Evolutionary conservation across 75 land plant species (phyloP).

Genomic region (Pinus taeda): DNA sequence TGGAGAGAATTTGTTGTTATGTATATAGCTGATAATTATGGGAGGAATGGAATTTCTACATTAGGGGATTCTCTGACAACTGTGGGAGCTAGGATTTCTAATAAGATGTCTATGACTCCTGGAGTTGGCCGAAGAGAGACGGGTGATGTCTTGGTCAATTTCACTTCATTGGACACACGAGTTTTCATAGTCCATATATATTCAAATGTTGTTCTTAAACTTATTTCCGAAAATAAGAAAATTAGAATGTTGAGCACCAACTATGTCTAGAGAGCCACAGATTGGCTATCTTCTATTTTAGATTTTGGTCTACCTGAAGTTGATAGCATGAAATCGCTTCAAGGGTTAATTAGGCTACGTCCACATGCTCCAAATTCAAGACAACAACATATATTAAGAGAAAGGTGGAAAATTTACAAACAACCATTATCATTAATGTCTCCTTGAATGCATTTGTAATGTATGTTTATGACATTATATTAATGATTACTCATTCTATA

Average conservation of each 20-base stretch:
- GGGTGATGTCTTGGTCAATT: slow-evolving; percentile 12
- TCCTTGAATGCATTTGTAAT: slow-evolving; percentile 59
- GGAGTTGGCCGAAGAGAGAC: slow-evolving; percentile 11
- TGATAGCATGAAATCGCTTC: slow-evolving; percentile 40
- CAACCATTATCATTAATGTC: slow-evolving; percentile 2
- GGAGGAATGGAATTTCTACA: slow-evolving; percentile 40
- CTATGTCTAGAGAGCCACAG: slow-evolving; percentile 61
- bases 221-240: slow-evolving; percentile 37
- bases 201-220: slow-evolving; percentile 19
- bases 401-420: slow-evolving; percentile 42
- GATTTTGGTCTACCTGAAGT: slow-evolving; percentile 19
- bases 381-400: slow-evolving; percentile 22
- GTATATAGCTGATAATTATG: slow-evolving; percentile 48
- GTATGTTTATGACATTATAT: slow-evolving; percentile 82
- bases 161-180: slow-evolving; percentile 44
- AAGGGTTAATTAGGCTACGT: slow-evolving; percentile 72
- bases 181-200: slow-evolving; percentile 53
- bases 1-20: slow-evolving; percentile 51
- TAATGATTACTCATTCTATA: slow-evolving; percentile 49
- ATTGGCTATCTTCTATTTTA: slow-evolving; percentile 14
- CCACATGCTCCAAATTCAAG: slow-evolving; percentile 60
- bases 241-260: slow-evolving; percentile 39
- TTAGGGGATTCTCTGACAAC: slow-evolving; percentile 32
- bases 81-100: slow-evolving; percentile 32
- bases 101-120: slow-evolving; percentile 32